phyloP scores from a whole-genome alignment of 1,284 basidiomycete species.

The Trichosporon sp. region DNA sequence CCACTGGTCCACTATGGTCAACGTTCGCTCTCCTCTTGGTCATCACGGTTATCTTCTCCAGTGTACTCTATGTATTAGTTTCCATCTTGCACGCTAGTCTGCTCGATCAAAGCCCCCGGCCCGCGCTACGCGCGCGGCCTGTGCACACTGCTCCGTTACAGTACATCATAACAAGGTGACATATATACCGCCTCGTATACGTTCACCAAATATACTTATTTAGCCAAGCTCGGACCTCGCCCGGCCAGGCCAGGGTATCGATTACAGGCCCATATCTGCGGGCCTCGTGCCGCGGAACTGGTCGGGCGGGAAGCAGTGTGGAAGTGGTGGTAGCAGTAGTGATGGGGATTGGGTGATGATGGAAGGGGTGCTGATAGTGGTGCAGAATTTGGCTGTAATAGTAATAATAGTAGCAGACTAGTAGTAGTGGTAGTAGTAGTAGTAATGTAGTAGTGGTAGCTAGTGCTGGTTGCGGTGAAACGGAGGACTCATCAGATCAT shows the following conservation, averaged over 20 bases:
- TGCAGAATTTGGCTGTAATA: too few species aligned
- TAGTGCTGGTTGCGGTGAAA: background rate
- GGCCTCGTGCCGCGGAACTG: background rate
- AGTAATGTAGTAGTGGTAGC: background rate
- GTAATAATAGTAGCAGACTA: too few species aligned
- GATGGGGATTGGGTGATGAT: background rate
- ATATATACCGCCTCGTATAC: background rate
- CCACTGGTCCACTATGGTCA: too few species aligned
- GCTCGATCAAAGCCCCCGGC: too few species aligned
- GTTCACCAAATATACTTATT: background rate
- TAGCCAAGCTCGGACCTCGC: background rate
- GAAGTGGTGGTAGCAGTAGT: too few species aligned
- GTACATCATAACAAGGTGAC: constrained; percentile 2
- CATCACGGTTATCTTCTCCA: too few species aligned
- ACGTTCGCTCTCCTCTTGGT: too few species aligned
- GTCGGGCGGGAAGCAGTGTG: background rate
- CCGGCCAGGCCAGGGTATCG: background rate
- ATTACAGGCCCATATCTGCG: background rate
- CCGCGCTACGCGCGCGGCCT: too few species aligned
- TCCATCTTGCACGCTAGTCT: too few species aligned
- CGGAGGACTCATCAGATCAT: background rate
- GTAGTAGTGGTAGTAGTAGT: background rate
- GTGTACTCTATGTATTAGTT: too few species aligned
- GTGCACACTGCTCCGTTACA: background rate
- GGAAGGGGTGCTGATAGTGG: too few species aligned